These are phyloP conservation scores for Herpotrichia juniperi DNA, from an alignment of 2,329 filamentous ascomycete species.

Conservation along the genomic window DNA sequence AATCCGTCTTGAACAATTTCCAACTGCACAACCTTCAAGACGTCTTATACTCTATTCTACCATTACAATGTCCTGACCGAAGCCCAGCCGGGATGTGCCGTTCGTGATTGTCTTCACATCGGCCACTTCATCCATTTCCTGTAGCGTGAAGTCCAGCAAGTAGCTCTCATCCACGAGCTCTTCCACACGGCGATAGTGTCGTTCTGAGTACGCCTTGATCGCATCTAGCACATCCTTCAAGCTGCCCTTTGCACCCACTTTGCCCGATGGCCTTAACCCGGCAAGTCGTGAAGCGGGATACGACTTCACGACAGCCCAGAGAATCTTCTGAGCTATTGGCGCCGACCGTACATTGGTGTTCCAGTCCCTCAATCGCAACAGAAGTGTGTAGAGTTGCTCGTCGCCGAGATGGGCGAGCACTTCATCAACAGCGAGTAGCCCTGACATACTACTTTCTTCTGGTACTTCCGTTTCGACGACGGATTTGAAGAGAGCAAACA, in stretches of 20 bases:
- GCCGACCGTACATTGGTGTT: constrained; percentile 93
- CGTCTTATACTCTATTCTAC: constrained; percentile 24
- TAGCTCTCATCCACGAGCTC: constrained; percentile 94
- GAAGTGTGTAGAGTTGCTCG: constrained; percentile 82
- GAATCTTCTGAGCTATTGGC: constrained; percentile 81
- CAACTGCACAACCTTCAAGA: neutral
- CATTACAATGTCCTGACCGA: constrained; percentile 38
- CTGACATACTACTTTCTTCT: constrained; percentile 68
- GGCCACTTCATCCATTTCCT: constrained; percentile 82
- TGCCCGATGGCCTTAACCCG: constrained; percentile 58
- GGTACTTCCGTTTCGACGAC: constrained; percentile 70
- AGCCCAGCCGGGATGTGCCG: constrained; percentile 25
- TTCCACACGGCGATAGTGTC: constrained; percentile 88
- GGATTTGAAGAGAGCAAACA: constrained; percentile 82
- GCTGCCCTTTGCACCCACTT: constrained; percentile 42
- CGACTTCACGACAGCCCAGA: constrained; percentile 78
- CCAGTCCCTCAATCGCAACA: constrained; percentile 89
- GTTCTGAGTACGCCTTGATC: constrained; percentile 88
- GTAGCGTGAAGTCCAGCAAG: constrained; percentile 88
- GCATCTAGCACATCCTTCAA: constrained; percentile 85
- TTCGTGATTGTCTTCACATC: constrained; percentile 34
- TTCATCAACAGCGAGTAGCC: constrained; percentile 74
- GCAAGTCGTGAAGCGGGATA: constrained; percentile 82
- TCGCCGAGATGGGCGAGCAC: constrained; percentile 80
- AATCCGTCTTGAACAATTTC: too few relatives aligned